These are phyloP conservation scores for Nidula niveotomentosa DNA, from an alignment of 1,284 basidiomycete genomes.

Conservation along the genomic window DNA sequence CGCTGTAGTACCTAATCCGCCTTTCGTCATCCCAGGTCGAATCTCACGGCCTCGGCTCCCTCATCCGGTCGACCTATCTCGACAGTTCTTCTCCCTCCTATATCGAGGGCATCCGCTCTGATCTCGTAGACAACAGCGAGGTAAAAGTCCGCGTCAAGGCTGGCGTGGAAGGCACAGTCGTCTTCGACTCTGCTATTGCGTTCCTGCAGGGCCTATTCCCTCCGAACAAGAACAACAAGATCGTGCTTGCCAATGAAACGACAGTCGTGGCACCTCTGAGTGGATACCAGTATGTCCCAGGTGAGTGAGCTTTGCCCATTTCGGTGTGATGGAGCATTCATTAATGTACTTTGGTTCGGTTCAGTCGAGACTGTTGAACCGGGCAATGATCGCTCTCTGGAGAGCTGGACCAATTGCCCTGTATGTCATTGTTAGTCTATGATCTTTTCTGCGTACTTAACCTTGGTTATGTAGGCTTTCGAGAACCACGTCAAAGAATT, in stretches of 20 bases:
- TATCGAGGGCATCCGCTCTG: conserved; percentile 65
- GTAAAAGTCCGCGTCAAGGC: conserved; percentile 78
- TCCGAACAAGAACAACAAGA: conserved; percentile 66
- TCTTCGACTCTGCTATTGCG: conserved; percentile 81
- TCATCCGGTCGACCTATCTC: conserved; percentile 73
- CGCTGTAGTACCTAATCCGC: too few species aligned
- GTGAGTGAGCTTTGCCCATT: conserved; percentile 27
- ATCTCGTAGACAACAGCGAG: conserved; percentile 70
- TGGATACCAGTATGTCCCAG: conserved; percentile 84
- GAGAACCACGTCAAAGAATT: conserved; percentile 59
- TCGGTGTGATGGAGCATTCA: neutral
- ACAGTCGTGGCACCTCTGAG: conserved; percentile 74
- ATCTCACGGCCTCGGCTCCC: conserved; percentile 68
- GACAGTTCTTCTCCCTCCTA: conserved; percentile 59
- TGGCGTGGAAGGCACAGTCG: conserved; percentile 81
- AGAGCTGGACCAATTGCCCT: conserved; percentile 83
- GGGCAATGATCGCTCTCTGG: conserved; percentile 78
- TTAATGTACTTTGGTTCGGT: neutral
- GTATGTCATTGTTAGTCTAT: conserved; percentile 34
- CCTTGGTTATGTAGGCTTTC: conserved; percentile 6
- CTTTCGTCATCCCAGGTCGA: conserved; percentile 46
- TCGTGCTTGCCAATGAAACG: conserved; percentile 76
- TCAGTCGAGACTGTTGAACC: conserved; percentile 82
- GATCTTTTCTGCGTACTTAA: neutral
- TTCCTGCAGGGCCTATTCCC: conserved; percentile 81